Evolutionary conservation across 305 asterid genomes (phyloP), one percentile per base, ranked within the genome.

Genomic region (Withania somnifera): DNA sequence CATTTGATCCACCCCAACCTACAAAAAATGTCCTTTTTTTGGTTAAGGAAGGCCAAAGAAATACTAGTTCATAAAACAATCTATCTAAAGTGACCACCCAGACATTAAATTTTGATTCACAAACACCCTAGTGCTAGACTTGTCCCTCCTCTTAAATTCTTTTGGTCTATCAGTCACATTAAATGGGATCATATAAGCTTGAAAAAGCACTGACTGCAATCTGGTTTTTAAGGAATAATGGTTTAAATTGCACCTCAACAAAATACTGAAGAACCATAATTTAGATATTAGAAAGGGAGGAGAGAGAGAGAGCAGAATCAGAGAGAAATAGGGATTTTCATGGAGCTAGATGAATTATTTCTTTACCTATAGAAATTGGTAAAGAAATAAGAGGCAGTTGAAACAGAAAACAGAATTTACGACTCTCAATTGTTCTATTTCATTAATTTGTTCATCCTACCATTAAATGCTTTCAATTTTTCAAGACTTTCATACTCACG

Each of bases 1-100:
- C 98, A 96, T 93, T 79, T 96, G 91, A 81, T 93, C 92, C 84
- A 96, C 98, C 79, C 99, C 99, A 19, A 91, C 90, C 99, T 96
- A 90, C 86, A 87, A 80, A 85, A 75, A 34, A 61, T 15, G 69
- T 47, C 77, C 66, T 63, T 40, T 15, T 73, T 32, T 77, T 17
- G 51, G 19, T 76, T 82, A 50, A 51, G 80, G 61, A 75, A 75
- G 30, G 17, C 24, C 63, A 51, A 28, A 5, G 45, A 75, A 50
- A 11, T 30, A 51, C 20, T 75, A 51, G 80, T 75, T 75, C 80
- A 75, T 75, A 28, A 50, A 51, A 75, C 26, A 51, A 17, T 17
- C 47, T 75, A 50, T 75, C 42, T 28, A 30, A 28, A 51, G 47
- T 0, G 1, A 51, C 30, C 63, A 75, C 11, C 38, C 60, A 51